Percentiles rank a stretch among this genome's conserved stretches.
Evolutionary conservation across 495 filamentous ascomycete genomes (phyloP).

Genomic region (Aspergillus wentii): DNA sequence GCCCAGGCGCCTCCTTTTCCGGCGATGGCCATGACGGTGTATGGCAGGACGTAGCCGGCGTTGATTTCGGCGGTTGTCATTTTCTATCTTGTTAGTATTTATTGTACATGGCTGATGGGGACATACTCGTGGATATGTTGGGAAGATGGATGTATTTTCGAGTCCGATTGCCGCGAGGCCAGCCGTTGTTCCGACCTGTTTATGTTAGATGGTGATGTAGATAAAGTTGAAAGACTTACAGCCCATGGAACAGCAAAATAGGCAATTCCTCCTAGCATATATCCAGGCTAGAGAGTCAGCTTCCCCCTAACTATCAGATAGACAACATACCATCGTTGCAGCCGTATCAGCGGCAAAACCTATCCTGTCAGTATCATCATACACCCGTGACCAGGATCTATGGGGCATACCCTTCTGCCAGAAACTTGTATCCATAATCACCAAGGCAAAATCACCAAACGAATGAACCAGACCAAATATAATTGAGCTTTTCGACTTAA

Average conservation of each 20-base stretch:
- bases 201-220: no score
- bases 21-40: constrained; percentile 43
- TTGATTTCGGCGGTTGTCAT: no score
- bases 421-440: constrained; percentile 50
- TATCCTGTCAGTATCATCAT: no score
- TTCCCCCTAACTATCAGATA: no score
- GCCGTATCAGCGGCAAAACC: no score
- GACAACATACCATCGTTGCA: no score
- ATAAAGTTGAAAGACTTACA: no score
- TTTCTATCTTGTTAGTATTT: no score
- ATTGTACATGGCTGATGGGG: constrained; percentile 32
- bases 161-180: constrained; percentile 38
- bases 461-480: constrained; percentile 44
- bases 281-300: no score
- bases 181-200: constrained; percentile 48
- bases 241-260: constrained; percentile 48
- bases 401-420: constrained; percentile 49
- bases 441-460: constrained; percentile 46
- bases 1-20: constrained; percentile 41
- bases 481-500: constrained; percentile 48
- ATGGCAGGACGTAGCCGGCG: constrained; percentile 46
- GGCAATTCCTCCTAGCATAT: constrained; percentile 39
- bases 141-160: constrained; percentile 40
- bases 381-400: constrained; percentile 36
- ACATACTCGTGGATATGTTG: constrained; percentile 50